Percentiles rank a stretch among this genome's conserved stretches.
These are phyloP conservation scores for Thymus quinquecostatus DNA, from an alignment of 257 asterid species.

Conservation along the genomic window DNA sequence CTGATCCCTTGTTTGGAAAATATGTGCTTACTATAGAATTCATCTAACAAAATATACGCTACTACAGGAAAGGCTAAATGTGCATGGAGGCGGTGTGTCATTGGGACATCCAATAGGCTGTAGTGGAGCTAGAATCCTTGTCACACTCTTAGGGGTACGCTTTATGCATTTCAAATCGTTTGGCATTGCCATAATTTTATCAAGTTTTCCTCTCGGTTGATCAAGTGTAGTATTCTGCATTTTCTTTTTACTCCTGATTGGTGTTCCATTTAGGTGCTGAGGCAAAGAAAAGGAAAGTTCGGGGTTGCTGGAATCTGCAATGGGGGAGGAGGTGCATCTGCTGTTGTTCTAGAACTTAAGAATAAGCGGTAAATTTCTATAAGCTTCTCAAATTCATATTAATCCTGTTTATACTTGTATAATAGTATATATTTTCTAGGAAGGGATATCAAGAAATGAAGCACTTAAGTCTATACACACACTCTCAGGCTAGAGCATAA, in stretches of 20 bases:
- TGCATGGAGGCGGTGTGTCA: constrained; percentile 92
- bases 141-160: constrained; percentile 88
- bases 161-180: constrained; percentile 11
- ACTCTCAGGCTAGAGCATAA: too few relatives aligned
- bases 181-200: constrained; percentile 1
- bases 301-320: constrained; percentile 96
- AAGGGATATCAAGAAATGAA: neutral
- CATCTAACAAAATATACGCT: constrained; percentile 10
- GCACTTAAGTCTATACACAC: neutral
- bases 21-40: constrained; percentile 31
- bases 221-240: constrained; percentile 1
- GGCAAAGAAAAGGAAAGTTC: constrained; percentile 63
- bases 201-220: constrained; percentile 13
- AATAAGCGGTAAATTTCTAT: constrained; percentile 34
- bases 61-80: constrained; percentile 69
- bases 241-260: neutral
- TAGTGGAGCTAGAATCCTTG: constrained; percentile 93
- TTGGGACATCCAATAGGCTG: constrained; percentile 96
- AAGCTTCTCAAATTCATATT: neutral
- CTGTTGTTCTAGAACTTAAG: constrained; percentile 74
- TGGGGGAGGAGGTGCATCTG: constrained; percentile 98
- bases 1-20: constrained; percentile 22
- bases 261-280: constrained; percentile 65
- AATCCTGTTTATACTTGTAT: neutral
- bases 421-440: neutral